These are phyloP conservation scores for Penicillium sp. DNA, from an alignment of 2,329 filamentous ascomycete species.

Conservation along the genomic window DNA sequence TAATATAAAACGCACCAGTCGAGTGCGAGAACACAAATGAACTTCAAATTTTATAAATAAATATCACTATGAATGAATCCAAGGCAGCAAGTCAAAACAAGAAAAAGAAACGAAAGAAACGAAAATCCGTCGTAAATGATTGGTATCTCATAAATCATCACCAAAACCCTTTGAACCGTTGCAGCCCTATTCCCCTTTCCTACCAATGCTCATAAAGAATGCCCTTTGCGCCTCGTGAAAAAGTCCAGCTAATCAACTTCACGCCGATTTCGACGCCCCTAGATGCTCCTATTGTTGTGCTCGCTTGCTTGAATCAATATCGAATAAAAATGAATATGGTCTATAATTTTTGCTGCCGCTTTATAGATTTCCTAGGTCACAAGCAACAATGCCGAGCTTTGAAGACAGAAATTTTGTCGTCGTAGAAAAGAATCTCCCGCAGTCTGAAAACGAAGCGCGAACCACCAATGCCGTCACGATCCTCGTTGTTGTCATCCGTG, in stretches of 20 bases:
- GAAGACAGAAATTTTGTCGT: slow-evolving; percentile 78
- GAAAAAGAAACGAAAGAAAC: neutral
- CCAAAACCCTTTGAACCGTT: neutral
- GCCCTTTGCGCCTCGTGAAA: neutral
- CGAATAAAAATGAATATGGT: neutral
- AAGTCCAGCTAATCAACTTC: neutral
- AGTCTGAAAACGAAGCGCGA: slow-evolving; percentile 54
- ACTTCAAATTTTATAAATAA: neutral
- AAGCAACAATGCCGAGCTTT: slow-evolving; percentile 63
- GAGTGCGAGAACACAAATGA: too few relatives aligned
- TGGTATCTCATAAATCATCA: slow-evolving; percentile 13
- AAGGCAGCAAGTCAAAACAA: neutral
- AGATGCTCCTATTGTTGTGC: neutral
- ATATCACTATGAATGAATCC: neutral
- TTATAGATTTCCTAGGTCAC: slow-evolving; percentile 19
- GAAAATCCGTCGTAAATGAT: neutral
- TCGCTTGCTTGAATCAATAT: slow-evolving; percentile 3
- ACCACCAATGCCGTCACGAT: slow-evolving; percentile 46
- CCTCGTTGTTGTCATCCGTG: slow-evolving; percentile 43
- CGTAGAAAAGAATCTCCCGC: slow-evolving; percentile 77
- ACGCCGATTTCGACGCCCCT: neutral
- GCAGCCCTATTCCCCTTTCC: neutral
- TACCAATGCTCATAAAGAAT: neutral
- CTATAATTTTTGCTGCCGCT: neutral
- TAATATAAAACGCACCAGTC: too few relatives aligned